Evolutionary conservation across 1,284 basidiomycete species (phyloP), one percentile per base, ranked within the genome.

Genomic region (Microbotryum intermedium): DNA sequence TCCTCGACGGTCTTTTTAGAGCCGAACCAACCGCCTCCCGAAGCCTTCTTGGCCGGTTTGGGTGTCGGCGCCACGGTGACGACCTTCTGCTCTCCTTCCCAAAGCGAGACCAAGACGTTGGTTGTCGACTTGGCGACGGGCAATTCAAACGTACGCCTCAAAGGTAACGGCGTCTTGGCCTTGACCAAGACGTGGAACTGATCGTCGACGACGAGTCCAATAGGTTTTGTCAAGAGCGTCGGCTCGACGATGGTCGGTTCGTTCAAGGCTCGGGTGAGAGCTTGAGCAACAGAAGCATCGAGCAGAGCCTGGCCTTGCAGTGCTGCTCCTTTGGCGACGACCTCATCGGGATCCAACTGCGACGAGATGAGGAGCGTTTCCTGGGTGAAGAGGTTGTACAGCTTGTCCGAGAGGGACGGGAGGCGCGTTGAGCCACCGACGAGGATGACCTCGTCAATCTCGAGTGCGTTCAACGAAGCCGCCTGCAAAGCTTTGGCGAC

Each of bases 381-480:
- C 69, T 91, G 87, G 34, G 79, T 73, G 75, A 95, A 87, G 45
- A 87, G 82, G 57, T 81, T 78, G 34, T 78, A 76, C 45, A 98
- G 76, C 58, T 85, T 79, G 72, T 86, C 84, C 72, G 89, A 84
- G 50, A 97, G 80, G 18, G 91, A 90, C 0, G 90, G 88, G 30
- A 97, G 81, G 66, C 84, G 84, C 28, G 89, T 84, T 3, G 89
- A 87, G 6, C 91, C 89, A 30, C 95, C 94, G 46, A 91, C 85
- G 68, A 97, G 88, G 34, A 94, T 82, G 66, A 95, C 71, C 78
- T 97, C 92, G 74, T 95, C 90, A 56, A 97, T 81, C 70, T 86
- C 77, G 80, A 81, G 63, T n/a, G 87, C 76, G 72, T 97, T 90
- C 29, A 91, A 73, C 21, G 79, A 79, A 0, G 84, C 84, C 39